Conservation (phyloP, 805 yeast species). For the Candida bentonensis region DNA sequence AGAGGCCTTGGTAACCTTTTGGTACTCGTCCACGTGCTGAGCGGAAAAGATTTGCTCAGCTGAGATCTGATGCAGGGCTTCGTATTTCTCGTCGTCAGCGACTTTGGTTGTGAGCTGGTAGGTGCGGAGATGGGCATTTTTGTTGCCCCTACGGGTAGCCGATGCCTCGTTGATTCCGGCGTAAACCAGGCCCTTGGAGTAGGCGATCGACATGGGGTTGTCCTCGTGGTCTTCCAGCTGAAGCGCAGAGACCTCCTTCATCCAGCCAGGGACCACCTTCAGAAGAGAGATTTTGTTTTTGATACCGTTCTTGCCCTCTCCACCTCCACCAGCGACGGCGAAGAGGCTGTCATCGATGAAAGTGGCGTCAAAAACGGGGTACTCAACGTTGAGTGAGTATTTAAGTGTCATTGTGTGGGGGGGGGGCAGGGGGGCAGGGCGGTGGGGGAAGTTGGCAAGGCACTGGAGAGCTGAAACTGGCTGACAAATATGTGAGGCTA, state of each 20-base stretch:
- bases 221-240: conserved; percentile 38
- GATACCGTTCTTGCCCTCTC: conserved; percentile 81
- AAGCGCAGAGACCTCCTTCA: conserved; percentile 8
- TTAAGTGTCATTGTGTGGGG: not conserved
- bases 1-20: conserved; percentile 43
- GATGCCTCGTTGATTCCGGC: conserved; percentile 67
- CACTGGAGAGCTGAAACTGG: not conserved
- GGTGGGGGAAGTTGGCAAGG: not conserved
- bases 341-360: conserved; percentile 48
- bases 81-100: conserved; percentile 17
- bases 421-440: not conserved
- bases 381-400: conserved; percentile 14
- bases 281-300: conserved; percentile 50
- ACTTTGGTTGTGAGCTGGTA: conserved; percentile 26
- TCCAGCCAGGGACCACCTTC: conserved; percentile 3
- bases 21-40: conserved; percentile 38
- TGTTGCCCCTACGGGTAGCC: conserved; percentile 40
- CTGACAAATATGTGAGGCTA: not conserved
- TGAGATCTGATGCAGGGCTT: not conserved
- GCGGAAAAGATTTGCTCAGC: conserved; percentile 37
- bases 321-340: conserved; percentile 87
- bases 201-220: conserved; percentile 75
- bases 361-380: conserved; percentile 67
- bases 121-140: conserved; percentile 53
- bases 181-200: conserved; percentile 35